Evolutionary conservation across 164 flowering plant species (phyloP).

Genomic region (Nymphaea thermarum): DNA sequence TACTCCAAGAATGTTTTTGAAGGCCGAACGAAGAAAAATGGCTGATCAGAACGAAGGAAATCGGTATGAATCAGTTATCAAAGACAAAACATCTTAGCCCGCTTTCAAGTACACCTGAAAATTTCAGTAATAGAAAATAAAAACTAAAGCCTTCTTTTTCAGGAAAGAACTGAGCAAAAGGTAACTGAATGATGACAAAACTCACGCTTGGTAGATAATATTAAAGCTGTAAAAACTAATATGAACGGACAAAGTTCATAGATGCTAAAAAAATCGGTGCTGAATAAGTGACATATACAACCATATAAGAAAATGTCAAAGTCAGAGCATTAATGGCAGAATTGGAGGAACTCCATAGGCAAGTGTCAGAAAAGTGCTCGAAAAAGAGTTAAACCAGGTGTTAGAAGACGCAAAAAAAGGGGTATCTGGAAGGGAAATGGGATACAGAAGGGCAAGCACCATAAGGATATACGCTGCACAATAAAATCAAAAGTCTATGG

Average conservation of each 20-base stretch:
- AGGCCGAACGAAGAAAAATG: not conserved
- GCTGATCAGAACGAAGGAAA: not conserved
- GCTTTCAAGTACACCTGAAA: too few species aligned
- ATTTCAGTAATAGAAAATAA: too few species aligned
- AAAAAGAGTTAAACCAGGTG: not conserved
- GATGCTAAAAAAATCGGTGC: too few species aligned
- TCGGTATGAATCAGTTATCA: not conserved
- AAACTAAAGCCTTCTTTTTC: not conserved
- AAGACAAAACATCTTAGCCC: not conserved
- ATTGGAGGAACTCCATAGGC: not conserved
- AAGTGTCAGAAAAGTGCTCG: not conserved
- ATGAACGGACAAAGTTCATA: too few species aligned
- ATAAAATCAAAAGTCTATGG: too few species aligned
- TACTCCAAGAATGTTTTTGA: not conserved
- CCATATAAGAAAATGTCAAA: not conserved
- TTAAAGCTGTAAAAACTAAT: not conserved
- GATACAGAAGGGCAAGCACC: not conserved
- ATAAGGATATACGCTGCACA: too few species aligned
- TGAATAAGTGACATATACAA: not conserved
- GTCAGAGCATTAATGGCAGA: not conserved
- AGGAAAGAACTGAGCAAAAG: not conserved
- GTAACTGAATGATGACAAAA: not conserved
- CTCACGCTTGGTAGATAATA: not conserved
- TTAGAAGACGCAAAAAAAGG: not conserved
- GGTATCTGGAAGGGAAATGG: not conserved